These are phyloP conservation scores for Geotrichum aggregatum DNA, from an alignment of 1,139 yeast genomes.

Conservation along the genomic window DNA sequence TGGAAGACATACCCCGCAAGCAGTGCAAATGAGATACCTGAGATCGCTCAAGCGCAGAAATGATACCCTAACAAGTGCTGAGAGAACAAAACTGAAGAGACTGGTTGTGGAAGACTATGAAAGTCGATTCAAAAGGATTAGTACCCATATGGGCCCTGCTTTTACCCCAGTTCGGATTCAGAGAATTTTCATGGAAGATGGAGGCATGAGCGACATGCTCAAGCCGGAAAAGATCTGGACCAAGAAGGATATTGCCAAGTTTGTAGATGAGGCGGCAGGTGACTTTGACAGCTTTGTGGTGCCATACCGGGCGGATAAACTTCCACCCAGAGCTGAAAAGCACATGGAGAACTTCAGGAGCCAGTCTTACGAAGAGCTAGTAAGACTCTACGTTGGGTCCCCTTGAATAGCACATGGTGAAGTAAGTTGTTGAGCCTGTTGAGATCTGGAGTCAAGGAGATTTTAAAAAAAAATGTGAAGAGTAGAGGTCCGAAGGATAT, in stretches of 20 bases:
- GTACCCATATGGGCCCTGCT: conserved; percentile 32
- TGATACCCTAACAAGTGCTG: conserved; percentile 37
- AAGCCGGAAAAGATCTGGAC: conserved; percentile 19
- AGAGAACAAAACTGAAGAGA: conserved; percentile 34
- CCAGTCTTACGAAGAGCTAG: conserved; percentile 13
- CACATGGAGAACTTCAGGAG: conserved; percentile 17
- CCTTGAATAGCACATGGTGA: no score
- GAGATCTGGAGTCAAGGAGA: no score
- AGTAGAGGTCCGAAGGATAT: no score
- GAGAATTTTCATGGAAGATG: conserved; percentile 18
- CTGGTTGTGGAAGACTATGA: conserved; percentile 42
- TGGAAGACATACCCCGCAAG: conserved; percentile 36
- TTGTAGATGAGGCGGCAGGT: conserved; percentile 22
- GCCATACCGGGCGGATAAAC: conserved; percentile 16
- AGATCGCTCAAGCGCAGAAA: conserved; percentile 40
- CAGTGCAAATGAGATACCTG: conserved; percentile 39
- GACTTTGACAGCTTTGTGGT: conserved; percentile 21
- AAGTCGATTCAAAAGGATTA: conserved; percentile 40
- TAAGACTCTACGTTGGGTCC: conserved; percentile 18
- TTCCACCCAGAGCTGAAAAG: conserved; percentile 17
- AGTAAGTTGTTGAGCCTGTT: no score
- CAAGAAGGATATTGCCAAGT: conserved; percentile 16
- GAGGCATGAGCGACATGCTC: conserved; percentile 13
- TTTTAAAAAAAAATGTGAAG: no score
- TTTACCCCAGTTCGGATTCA: conserved; percentile 24